A percentile compares a stretch with the other conserved stretches of the same genome.
Evolutionary conservation across 257 asterid species (phyloP).

Genomic region (Handroanthus guayacan): DNA sequence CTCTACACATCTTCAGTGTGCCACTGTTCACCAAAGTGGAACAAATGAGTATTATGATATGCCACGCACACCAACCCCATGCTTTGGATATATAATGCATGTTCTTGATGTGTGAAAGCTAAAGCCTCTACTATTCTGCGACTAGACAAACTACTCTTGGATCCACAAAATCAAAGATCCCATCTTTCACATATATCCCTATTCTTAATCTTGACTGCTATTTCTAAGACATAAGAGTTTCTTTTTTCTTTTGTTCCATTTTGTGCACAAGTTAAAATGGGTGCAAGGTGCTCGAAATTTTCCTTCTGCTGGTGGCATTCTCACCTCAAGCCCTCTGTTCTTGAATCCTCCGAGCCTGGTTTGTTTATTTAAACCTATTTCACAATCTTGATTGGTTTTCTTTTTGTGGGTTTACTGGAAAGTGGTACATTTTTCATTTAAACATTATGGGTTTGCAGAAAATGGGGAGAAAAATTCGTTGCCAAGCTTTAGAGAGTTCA

Average conservation of each 20-base stretch:
- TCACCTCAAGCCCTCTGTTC: constrained; percentile 58
- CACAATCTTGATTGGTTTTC: neutral
- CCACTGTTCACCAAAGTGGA: constrained; percentile 44
- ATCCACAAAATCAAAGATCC: constrained; percentile 45
- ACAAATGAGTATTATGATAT: constrained; percentile 40
- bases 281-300: constrained; percentile 61
- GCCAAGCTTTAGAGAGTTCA: constrained; percentile 58
- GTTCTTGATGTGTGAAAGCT: constrained; percentile 42
- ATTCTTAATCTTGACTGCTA: constrained; percentile 33
- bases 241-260: neutral
- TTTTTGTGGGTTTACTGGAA: constrained; percentile 25
- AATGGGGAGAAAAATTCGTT: constrained; percentile 53
- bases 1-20: constrained; percentile 33
- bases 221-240: neutral
- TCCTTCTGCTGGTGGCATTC: constrained; percentile 73
- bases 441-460: constrained; percentile 39
- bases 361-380: constrained; percentile 21
- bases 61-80: constrained; percentile 45
- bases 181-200: constrained; percentile 31
- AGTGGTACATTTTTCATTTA: constrained; percentile 19
- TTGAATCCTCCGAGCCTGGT: constrained; percentile 56
- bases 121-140: constrained; percentile 9
- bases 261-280: constrained; percentile 41
- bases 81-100: constrained; percentile 49
- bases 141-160: constrained; percentile 41